Base-by-base conservation (phyloP, 2,329 filamentous ascomycete genomes). In the Bipolaris cookei region DNA sequence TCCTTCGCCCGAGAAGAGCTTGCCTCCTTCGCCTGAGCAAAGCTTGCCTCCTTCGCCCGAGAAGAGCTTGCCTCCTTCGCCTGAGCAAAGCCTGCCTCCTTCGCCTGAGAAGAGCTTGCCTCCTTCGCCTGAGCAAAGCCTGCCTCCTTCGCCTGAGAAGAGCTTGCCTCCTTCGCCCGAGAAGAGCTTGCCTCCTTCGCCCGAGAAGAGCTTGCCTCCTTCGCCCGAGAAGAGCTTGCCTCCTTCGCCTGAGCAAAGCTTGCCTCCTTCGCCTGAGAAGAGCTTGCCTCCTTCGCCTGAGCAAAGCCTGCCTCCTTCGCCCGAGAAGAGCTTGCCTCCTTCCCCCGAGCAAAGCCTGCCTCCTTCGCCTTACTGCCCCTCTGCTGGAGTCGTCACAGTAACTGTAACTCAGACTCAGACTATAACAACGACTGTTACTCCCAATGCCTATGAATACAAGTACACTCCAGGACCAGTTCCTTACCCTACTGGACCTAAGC, bases 391-490 rank as follows among this genome's bases (percentile, higher is more conserved):
- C 10, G 64, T 70, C 45, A 68, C 65, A 3, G 58, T 63, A 14
- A 74, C 69, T n/a, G 64, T 70, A 46, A 68, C 65, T 30, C 51
- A 68, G 42, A 68, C 65, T 13, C 55, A 61, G 43, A 49, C 43
- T 14, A 55, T 56, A 10, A 60, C 65, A 16, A 47, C 71, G 64
- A 73, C 70, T 25, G 68, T 71, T 56, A 74, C 71, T 1, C 70
- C 69, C 13, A 62, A 73, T 11, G 71, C 50, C 14, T 23, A 34
- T n/a, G 43, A 23, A 16, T 14, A 32, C 14, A 32, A 18, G 21
- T 54, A 57, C 44, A 39, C 50, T 39, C 50, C 50, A 2, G 43
- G 56, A 58, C 28, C 59, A 57, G 8, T 54, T 54, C 44, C 57
- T 48, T 20, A 61, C 59, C 20, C 38, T 48, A 46, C 53, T 10